Conservation (phyloP, 805 yeast species). For the Sungouiella thailandica region DNA sequence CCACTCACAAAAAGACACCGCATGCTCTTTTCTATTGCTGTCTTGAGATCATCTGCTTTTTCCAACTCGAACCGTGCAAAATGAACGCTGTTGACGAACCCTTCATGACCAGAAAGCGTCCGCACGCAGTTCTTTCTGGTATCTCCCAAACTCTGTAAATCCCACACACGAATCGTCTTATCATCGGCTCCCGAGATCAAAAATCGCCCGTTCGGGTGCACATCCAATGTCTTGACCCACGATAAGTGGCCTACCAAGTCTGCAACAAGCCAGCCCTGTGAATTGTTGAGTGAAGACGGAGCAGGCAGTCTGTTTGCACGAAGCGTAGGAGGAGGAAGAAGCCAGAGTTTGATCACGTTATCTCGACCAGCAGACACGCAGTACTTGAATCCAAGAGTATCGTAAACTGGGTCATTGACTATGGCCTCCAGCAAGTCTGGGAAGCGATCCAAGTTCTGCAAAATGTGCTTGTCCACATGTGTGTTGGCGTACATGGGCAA, state of each 20-base stretch:
- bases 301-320: slow-evolving; percentile 51
- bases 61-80: slow-evolving; percentile 44
- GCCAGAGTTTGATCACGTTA: slow-evolving; percentile 69
- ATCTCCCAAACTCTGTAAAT: slow-evolving; percentile 37
- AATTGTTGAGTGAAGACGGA: slow-evolving; percentile 46
- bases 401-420: slow-evolving; percentile 23
- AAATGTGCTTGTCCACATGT: slow-evolving; percentile 44
- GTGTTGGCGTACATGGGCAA: slow-evolving; percentile 51
- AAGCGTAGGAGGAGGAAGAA: slow-evolving; percentile 61
- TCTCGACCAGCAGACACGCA: slow-evolving; percentile 81
- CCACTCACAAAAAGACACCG: slow-evolving; percentile 64
- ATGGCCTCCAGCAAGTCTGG: slow-evolving; percentile 30
- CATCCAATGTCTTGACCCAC: slow-evolving; percentile 69
- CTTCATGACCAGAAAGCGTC: slow-evolving; percentile 61
- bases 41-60: slow-evolving; percentile 17
- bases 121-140: slow-evolving; percentile 45
- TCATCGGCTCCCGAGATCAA: slow-evolving; percentile 77
- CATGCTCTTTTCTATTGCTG: slow-evolving; percentile 41
- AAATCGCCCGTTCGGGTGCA: slow-evolving; percentile 75
- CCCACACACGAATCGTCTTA: slow-evolving; percentile 74
- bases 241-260: slow-evolving; percentile 73
- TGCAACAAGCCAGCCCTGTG: slow-evolving; percentile 55
- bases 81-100: slow-evolving; percentile 61
- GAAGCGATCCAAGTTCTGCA: slow-evolving; percentile 24
- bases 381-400: slow-evolving; percentile 56